Conservation (phyloP, 768 basidiomycete species). For the Daedaleopsis nitida region DNA sequence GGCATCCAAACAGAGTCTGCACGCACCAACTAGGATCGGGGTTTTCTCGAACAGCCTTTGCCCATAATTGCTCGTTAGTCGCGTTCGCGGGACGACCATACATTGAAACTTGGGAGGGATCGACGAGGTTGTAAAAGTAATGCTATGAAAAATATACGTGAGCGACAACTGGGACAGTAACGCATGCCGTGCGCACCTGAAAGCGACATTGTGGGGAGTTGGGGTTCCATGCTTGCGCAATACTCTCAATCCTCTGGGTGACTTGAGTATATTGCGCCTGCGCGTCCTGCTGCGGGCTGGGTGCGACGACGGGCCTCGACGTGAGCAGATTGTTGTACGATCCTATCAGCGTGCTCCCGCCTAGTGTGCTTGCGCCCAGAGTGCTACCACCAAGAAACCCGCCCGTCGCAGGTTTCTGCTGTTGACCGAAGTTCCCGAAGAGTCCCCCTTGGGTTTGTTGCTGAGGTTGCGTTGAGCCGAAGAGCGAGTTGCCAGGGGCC, state of each 20-base stretch:
- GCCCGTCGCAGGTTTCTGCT: conserved; percentile 16
- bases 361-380: conserved; percentile 10
- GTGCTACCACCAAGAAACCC: conserved; percentile 36
- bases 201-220: conserved; percentile 71
- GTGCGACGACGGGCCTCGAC: conserved; percentile 39
- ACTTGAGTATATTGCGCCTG: conserved; percentile 59
- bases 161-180: not conserved
- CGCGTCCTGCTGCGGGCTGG: conserved; percentile 58
- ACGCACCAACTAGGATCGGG: conserved; percentile 78
- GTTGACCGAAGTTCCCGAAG: conserved; percentile 37
- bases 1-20: not conserved
- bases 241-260: conserved; percentile 59
- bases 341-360: conserved; percentile 19
- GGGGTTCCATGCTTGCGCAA: conserved; percentile 75
- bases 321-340: conserved; percentile 34
- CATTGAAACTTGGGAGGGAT: conserved; percentile 61
- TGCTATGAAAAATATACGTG: conserved; percentile 46
- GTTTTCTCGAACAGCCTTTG: conserved; percentile 77
- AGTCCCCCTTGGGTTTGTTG: conserved; percentile 22
- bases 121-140: conserved; percentile 84
- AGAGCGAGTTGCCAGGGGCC: conserved; percentile 14
- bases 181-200: conserved; percentile 50
- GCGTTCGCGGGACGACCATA: conserved; percentile 77
- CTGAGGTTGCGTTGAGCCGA: conserved; percentile 23
- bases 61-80: conserved; percentile 72